Evolutionary conservation across 1,139 yeast genomes (phyloP).

Genomic region (Lodderomyces pseudojiufengensis): DNA sequence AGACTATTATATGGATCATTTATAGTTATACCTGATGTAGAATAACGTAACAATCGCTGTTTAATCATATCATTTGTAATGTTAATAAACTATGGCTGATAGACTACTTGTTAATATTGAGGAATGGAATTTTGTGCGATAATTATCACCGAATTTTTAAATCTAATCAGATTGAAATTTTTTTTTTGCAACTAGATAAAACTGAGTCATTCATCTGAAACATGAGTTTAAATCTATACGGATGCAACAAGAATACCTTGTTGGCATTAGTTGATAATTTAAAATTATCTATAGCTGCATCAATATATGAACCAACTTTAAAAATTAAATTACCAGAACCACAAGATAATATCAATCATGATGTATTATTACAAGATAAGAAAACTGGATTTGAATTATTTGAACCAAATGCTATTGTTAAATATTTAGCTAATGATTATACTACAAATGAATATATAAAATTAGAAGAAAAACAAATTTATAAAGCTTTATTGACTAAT

Average conservation of each 20-base stretch:
- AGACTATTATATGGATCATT: slow-evolving; percentile 10
- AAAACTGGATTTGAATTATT: slow-evolving; percentile 48
- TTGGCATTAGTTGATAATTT: slow-evolving; percentile 52
- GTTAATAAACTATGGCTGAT: slow-evolving; percentile 1
- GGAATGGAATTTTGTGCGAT: too few species aligned
- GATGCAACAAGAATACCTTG: slow-evolving; percentile 37
- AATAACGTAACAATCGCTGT: neutral
- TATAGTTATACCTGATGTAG: neutral
- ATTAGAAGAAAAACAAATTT: slow-evolving; percentile 33
- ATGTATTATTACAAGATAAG: slow-evolving; percentile 31
- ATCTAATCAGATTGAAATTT: neutral
- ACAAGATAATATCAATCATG: slow-evolving; percentile 7
- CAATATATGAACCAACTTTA: slow-evolving; percentile 30
- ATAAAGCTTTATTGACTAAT: slow-evolving; percentile 28
- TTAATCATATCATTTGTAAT: neutral
- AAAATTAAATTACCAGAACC: slow-evolving; percentile 24
- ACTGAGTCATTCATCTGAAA: neutral
- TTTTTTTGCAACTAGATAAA: neutral
- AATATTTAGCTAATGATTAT: slow-evolving; percentile 56
- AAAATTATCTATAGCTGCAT: slow-evolving; percentile 55
- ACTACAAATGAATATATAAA: slow-evolving; percentile 19
- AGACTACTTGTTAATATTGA: too few species aligned
- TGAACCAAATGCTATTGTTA: slow-evolving; percentile 82
- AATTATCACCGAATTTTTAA: too few species aligned
- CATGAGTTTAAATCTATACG: slow-evolving; percentile 32